phyloP scores from a whole-genome alignment of 495 filamentous ascomycete species.

The Evernia prunastri region DNA sequence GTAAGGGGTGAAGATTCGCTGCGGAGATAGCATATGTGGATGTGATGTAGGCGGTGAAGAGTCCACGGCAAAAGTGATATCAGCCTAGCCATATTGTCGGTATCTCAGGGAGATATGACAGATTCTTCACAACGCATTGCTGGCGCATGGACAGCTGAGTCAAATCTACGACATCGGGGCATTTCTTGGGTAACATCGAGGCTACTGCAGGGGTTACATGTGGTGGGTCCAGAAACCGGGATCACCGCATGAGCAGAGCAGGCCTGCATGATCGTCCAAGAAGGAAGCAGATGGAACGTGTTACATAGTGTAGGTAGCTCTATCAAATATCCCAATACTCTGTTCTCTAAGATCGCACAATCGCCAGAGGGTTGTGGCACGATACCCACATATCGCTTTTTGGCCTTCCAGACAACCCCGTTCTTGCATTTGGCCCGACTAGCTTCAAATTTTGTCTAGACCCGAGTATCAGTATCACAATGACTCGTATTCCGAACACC shows the following conservation, averaged over 20 bases:
- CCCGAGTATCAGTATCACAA: neutral
- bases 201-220: constrained; percentile 3
- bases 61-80: neutral
- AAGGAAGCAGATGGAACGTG: neutral
- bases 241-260: neutral
- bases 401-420: neutral
- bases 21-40: neutral
- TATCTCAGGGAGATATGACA: neutral
- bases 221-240: neutral
- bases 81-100: neutral
- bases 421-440: neutral
- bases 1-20: neutral
- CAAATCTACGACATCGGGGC: neutral
- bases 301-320: neutral
- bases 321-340: neutral
- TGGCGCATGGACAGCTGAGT: neutral
- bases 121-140: neutral
- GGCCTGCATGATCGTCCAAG: neutral
- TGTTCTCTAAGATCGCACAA: neutral
- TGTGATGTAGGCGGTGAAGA: neutral
- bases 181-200: neutral
- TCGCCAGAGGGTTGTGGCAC: neutral
- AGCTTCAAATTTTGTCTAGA: neutral
- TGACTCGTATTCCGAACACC: neutral
- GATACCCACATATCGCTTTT: constrained; percentile 1